Evolutionary conservation across 805 yeast genomes (phyloP), one percentile per base, ranked within the genome.

Genomic region (Yarrowia sp.): DNA sequence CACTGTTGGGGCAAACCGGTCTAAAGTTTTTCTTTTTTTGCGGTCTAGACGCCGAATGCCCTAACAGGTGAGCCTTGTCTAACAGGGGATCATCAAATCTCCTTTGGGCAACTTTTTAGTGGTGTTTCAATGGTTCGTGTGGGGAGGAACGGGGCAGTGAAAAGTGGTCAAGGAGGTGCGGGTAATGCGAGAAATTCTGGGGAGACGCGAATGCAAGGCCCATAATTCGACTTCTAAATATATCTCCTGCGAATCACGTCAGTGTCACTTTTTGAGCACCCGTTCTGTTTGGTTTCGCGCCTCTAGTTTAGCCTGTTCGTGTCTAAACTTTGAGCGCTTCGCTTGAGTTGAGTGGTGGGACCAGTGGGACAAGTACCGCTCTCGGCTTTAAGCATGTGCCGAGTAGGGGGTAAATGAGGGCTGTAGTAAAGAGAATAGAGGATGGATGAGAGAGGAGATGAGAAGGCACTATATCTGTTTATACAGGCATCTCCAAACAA

Each of bases 311-410:
- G 52, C 3, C 36, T 46, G 52, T 12, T 46, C 36, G 52, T 30
- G 52, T 46, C 54, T 36, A 48, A 48, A 48, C 54, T 32, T 48
- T 48, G 54, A n/a, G 54, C 28, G 52, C 52, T 46, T 46, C 46
- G 46, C 22, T 41, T 6, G 46, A 16, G 8, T 26, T 26, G 30
- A 26, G n/a, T n/a, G 44, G 16, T n/a, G 28, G 32, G 32, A 26
- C 21, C 22, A 12, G 19, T 16, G 19, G 28, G 26, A 41, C 46
- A 41, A 10, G 14, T 30, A 6, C 33, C 21, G 19, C 12, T 1
- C 4, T n/a, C 51, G 51, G 51, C 51, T 44, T 44, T 44, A 44
- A 44, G 33, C 33, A 44, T 24, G 35, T 44, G 49, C 16, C 4
- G 5, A 3, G 10, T 14, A 22, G 8, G 33, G 22, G 33, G 30